phyloP scores from a whole-genome alignment of 148 eudicot genomes.

The Oxyria digyna region DNA sequence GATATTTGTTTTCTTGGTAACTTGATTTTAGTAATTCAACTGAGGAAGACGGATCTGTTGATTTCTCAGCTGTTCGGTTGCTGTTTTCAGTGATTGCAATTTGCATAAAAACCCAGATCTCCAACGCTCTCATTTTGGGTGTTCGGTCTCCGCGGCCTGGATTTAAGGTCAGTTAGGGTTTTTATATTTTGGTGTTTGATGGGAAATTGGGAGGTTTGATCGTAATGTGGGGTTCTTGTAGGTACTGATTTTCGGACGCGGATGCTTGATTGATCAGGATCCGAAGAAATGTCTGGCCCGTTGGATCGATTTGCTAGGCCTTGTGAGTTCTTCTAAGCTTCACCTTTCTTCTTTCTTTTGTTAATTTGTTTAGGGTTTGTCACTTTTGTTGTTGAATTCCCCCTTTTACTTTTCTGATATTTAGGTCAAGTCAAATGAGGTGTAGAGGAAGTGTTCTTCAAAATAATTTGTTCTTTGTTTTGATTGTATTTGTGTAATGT shows the following conservation, averaged over 20 bases:
- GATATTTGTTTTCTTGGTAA: not conserved
- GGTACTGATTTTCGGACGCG: not conserved
- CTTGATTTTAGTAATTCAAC: not conserved
- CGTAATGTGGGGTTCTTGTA: slow-evolving; percentile 1
- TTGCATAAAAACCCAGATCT: not conserved
- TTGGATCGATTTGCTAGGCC: slow-evolving; percentile 16
- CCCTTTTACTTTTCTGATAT: not conserved
- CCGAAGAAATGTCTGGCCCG: slow-evolving; percentile 10
- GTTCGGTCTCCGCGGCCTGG: not conserved
- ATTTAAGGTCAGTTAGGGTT: not conserved
- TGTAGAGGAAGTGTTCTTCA: not conserved
- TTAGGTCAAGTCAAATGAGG: not conserved
- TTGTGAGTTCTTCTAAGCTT: slow-evolving; percentile 6
- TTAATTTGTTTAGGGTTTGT: not conserved
- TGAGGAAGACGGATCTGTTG: not conserved
- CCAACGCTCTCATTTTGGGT: not conserved
- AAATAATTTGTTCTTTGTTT: not conserved
- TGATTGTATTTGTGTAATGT: not conserved
- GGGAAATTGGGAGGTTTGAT: not conserved
- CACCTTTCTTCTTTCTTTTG: not conserved
- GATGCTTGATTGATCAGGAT: not conserved
- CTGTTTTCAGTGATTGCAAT: not conserved
- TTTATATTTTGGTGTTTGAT: not conserved
- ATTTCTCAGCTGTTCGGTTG: not conserved
- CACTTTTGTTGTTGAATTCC: not conserved